These are phyloP conservation scores for Monosporozyma solicola DNA, from an alignment of 805 yeast genomes.

Conservation along the genomic window DNA sequence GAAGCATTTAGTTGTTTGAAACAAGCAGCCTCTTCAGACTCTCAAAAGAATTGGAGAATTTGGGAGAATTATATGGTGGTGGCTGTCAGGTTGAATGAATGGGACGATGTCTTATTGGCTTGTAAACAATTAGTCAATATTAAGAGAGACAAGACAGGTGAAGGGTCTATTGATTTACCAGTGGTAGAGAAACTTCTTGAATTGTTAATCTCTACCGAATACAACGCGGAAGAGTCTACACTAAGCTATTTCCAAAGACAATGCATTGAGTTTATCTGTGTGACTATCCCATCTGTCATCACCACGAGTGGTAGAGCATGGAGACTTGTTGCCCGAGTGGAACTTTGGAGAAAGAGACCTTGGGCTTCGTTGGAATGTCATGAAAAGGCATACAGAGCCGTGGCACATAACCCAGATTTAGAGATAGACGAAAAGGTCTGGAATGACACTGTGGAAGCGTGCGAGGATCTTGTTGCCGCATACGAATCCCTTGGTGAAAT, in stretches of 20 bases:
- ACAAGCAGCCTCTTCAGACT: slow-evolving; percentile 66
- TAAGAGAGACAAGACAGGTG: slow-evolving; percentile 49
- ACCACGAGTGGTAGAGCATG: slow-evolving; percentile 57
- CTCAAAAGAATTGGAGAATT: slow-evolving; percentile 74
- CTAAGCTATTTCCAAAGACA: slow-evolving; percentile 55
- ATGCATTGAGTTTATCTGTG: slow-evolving; percentile 65
- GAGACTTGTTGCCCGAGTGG: slow-evolving; percentile 78
- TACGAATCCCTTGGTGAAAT: slow-evolving; percentile 81
- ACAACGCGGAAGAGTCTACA: slow-evolving; percentile 33
- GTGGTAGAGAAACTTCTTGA: slow-evolving; percentile 67
- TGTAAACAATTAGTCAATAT: slow-evolving; percentile 52
- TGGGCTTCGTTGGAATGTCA: slow-evolving; percentile 82
- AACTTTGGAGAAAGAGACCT: slow-evolving; percentile 77
- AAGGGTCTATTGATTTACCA: slow-evolving; percentile 62
- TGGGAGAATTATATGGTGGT: slow-evolving; percentile 83
- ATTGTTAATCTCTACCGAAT: slow-evolving; percentile 45
- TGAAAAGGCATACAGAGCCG: slow-evolving; percentile 78
- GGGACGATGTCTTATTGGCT: slow-evolving; percentile 82
- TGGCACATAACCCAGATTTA: slow-evolving; percentile 54
- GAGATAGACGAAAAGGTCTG: slow-evolving; percentile 53
- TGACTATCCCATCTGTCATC: slow-evolving; percentile 56
- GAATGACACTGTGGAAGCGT: slow-evolving; percentile 72
- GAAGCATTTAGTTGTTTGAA: slow-evolving; percentile 83
- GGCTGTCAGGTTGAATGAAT: slow-evolving; percentile 72
- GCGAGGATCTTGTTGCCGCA: slow-evolving; percentile 73